Evolutionary conservation across 164 flowering plant genomes (phyloP), one percentile per base, ranked within the genome.

Genomic region (Annona squamosa): DNA sequence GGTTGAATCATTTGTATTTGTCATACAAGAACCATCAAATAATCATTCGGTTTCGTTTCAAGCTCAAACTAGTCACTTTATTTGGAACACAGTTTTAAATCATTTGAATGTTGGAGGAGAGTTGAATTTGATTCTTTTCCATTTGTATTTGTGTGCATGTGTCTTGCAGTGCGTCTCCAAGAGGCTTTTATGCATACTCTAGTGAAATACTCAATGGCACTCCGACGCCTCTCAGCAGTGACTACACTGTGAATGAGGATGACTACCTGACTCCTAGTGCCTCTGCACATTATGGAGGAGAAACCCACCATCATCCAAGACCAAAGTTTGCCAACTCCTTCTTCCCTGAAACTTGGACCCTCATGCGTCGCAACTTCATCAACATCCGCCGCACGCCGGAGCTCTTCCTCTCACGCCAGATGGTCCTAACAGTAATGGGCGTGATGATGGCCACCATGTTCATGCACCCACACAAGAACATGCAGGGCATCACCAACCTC

Each of bases 361-460:
- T 89, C 6, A 86, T 86, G 81, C 86, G 90, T n/a, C 82, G 93
- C 17, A 89, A 87, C 82, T 87, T 89, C 84, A 84, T 72, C 44
- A 90, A 83, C 82, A 86, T 88, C 66, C 66, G 81, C 13, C 83
- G 92, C 0, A 89, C 90, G 10, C 96, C 93, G 1, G 96, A 90
- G 83, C 96, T 90, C 18, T 90, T 90, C 84, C 87, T 87, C 3
- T 87, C 92, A 9, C 72, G 91, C 13, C 87, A 86, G 5, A 62
- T 87, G 79, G 92, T 89, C 64, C 87, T 90, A 46, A 82, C 88
- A 1, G 17, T 85, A 62, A 90, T 89, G 92, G 95, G 89, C 0
- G 3, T 86, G 74, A 83, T 90, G 87, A 87, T 90, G 95, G 92
- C 95, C 67, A 90, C 95, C 46, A 83, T 90, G 90, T 90, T 90